phyloP scores from a whole-genome alignment of 179 eudicot genomes.

The Spinacia oleracea region DNA sequence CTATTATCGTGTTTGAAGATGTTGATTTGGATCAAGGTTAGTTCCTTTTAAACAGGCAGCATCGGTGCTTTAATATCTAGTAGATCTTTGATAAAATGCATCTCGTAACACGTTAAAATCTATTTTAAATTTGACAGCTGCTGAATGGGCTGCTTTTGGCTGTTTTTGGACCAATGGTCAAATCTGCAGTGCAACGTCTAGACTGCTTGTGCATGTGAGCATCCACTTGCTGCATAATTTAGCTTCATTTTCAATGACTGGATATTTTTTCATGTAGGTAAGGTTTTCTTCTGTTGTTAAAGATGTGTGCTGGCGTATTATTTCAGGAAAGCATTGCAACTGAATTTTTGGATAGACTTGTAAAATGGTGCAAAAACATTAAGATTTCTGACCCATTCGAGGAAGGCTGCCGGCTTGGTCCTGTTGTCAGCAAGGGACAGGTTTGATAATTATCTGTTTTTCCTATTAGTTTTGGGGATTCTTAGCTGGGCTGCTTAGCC shows the following conservation, averaged over 20 bases:
- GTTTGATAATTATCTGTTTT: constrained; percentile 34
- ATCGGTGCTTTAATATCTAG: not conserved
- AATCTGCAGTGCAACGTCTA: constrained; percentile 98
- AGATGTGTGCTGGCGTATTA: not conserved
- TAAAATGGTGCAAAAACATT: constrained; percentile 80
- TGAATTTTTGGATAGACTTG: constrained; percentile 77
- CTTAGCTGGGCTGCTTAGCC: constrained; percentile 6
- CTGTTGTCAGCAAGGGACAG: constrained; percentile 89
- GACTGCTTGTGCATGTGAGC: constrained; percentile 85
- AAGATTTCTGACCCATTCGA: constrained; percentile 94
- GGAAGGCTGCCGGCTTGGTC: constrained; percentile 96
- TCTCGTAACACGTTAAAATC: constrained; percentile 2
- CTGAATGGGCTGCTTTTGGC: constrained; percentile 93
- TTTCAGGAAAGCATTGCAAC: constrained; percentile 87
- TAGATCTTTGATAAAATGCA: constrained; percentile 6
- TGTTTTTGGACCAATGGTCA: constrained; percentile 99
- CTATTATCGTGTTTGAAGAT: constrained; percentile 92
- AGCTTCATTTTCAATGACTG: not conserved
- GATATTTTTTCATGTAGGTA: not conserved
- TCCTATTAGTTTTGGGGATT: not conserved
- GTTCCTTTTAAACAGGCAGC: constrained; percentile 28
- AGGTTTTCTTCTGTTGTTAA: not conserved
- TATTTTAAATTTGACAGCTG: constrained; percentile 59
- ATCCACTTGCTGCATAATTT: not conserved
- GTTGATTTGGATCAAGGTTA: constrained; percentile 90